These are phyloP conservation scores for Gaillardinia entomophila DNA, from an alignment of 805 yeast species.

Conservation along the genomic window DNA sequence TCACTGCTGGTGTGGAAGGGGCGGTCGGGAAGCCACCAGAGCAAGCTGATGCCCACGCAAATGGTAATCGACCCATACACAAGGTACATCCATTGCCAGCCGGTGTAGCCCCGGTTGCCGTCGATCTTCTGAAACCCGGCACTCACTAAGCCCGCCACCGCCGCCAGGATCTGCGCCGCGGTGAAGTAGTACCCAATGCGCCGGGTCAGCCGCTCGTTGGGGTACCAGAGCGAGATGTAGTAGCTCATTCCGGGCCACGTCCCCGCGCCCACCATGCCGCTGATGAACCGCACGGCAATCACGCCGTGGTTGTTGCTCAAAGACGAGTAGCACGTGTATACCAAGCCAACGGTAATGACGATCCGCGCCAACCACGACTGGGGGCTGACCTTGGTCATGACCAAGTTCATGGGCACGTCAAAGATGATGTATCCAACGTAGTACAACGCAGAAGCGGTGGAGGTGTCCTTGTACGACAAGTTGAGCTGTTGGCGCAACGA, in stretches of 20 bases:
- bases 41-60: slow-evolving; percentile 52
- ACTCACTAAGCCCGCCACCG: slow-evolving; percentile 81
- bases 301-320: slow-evolving; percentile 53
- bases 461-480: slow-evolving; percentile 50
- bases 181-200: slow-evolving; percentile 87
- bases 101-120: slow-evolving; percentile 60
- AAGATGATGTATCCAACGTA: slow-evolving; percentile 80
- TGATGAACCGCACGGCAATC: slow-evolving; percentile 63
- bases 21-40: slow-evolving; percentile 87
- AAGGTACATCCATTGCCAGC: slow-evolving; percentile 85
- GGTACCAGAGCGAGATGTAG: slow-evolving; percentile 81
- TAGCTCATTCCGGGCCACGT: slow-evolving; percentile 90
- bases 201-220: slow-evolving; percentile 66
- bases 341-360: slow-evolving; percentile 70
- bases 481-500: slow-evolving; percentile 50
- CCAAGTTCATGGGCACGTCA: slow-evolving; percentile 82
- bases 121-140: slow-evolving; percentile 89
- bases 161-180: slow-evolving; percentile 86
- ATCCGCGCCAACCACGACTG: slow-evolving; percentile 82
- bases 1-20: slow-evolving; percentile 32
- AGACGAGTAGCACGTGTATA: slow-evolving; percentile 68
- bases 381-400: slow-evolving; percentile 80
- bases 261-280: slow-evolving; percentile 79
- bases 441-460: slow-evolving; percentile 75
- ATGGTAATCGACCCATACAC: slow-evolving; percentile 70